Evolutionary conservation across 768 basidiomycete species (phyloP).

Genomic region (Coprinellus micaceus): DNA sequence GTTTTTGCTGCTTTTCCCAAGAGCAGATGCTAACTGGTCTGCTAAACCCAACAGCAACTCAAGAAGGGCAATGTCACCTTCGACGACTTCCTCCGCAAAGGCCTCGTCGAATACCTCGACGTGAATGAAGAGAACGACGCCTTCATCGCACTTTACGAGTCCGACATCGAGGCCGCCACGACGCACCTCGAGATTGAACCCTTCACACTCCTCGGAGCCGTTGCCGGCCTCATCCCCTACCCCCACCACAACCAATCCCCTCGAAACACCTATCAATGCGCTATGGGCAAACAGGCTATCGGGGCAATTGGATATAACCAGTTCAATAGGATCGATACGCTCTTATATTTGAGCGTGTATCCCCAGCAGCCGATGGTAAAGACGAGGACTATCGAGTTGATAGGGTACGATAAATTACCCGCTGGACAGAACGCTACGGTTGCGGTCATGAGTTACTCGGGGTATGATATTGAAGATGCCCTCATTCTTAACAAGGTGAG

Average conservation of each 20-base stretch:
- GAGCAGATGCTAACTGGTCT: too few relatives aligned
- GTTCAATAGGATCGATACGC: constrained; percentile 93
- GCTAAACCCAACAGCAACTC: too few relatives aligned
- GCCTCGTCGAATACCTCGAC: constrained; percentile 96
- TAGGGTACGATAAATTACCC: constrained; percentile 94
- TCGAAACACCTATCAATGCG: constrained; percentile 98
- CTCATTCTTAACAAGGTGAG: constrained; percentile 88
- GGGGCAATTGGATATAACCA: constrained; percentile 99
- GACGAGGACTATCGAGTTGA: constrained; percentile 94
- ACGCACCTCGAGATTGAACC: constrained; percentile 99
- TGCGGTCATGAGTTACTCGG: constrained; percentile 98
- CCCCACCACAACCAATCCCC: constrained; percentile 99
- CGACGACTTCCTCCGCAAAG: constrained; percentile 89
- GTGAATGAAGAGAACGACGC: constrained; percentile 99
- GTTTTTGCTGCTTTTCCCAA: constrained; percentile 20
- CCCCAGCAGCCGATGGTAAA: constrained; percentile 99
- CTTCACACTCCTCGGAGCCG: constrained; percentile 94
- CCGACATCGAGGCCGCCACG: constrained; percentile 73
- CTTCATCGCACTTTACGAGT: constrained; percentile 91
- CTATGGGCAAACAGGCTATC: constrained; percentile 99
- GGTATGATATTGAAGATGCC: constrained; percentile 99
- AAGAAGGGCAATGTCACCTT: constrained; percentile 78
- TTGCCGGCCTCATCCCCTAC: constrained; percentile 97
- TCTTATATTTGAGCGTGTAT: constrained; percentile 96
- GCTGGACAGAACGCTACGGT: constrained; percentile 98